phyloP scores from a whole-genome alignment of 257 asterid genomes.

The Nicotiana undulata region DNA sequence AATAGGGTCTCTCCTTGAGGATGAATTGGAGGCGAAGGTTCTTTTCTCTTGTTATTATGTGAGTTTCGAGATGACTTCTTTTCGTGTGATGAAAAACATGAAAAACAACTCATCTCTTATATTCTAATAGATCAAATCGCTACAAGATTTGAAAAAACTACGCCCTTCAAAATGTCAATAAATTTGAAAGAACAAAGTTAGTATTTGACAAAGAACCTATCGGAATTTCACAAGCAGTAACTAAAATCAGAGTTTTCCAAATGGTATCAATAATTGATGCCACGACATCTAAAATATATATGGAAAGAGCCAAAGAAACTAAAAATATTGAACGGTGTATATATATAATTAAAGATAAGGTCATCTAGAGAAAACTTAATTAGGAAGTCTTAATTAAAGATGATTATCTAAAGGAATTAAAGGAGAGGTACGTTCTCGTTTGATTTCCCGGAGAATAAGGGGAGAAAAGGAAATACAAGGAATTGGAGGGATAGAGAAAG shows the following conservation, averaged over 20 bases:
- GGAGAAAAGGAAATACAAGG: too few species aligned
- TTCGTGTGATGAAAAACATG: constrained; percentile 57
- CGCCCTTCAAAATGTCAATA: background rate
- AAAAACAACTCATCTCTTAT: constrained; percentile 57
- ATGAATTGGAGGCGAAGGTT: constrained; percentile 1
- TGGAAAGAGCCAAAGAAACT: too few species aligned
- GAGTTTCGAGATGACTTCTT: constrained; percentile 25
- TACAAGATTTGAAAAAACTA: background rate
- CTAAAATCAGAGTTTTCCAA: too few species aligned
- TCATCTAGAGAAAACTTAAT: background rate
- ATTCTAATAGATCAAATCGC: background rate
- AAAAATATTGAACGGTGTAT: too few species aligned
- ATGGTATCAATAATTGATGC: too few species aligned
- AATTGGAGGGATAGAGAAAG: too few species aligned
- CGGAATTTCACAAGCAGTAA: too few species aligned
- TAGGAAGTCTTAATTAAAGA: background rate
- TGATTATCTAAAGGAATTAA: background rate
- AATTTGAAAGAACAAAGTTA: background rate
- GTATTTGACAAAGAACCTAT: too few species aligned
- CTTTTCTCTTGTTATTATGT: constrained; percentile 12
- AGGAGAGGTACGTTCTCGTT: too few species aligned
- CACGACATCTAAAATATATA: too few species aligned
- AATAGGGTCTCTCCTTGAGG: constrained; percentile 24
- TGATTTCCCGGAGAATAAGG: too few species aligned
- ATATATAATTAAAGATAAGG: too few species aligned